Conservation (phyloP, 2,329 filamentous ascomycete genomes). For the Akanthomyces uredinophilus region DNA sequence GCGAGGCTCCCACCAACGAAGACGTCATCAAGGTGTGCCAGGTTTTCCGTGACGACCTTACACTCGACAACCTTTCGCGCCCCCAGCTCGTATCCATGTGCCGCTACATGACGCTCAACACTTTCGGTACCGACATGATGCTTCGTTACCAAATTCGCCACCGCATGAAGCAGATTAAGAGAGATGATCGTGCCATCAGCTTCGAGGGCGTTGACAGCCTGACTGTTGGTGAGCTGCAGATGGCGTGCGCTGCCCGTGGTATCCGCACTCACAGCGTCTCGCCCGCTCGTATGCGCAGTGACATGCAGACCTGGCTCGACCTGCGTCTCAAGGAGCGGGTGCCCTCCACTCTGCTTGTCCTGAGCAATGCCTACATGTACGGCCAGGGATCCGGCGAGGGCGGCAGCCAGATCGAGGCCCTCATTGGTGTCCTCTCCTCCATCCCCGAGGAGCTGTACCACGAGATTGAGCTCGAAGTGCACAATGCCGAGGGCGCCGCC, state of each 20-base stretch:
- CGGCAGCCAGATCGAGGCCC: conserved; percentile 83
- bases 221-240: conserved; percentile 89
- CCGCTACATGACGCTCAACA: conserved; percentile 96
- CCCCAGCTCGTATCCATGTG: conserved; percentile 97
- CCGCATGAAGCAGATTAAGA: conserved; percentile 98
- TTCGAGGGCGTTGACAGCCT: conserved; percentile 91
- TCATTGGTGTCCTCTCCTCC: conserved; percentile 85
- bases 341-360: conserved; percentile 89
- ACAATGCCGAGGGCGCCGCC: conserved; percentile 91
- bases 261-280: conserved; percentile 90
- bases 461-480: conserved; percentile 97
- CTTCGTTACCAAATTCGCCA: conserved; percentile 94
- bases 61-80: conserved; percentile 90
- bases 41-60: conserved; percentile 96
- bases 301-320: conserved; percentile 90
- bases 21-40: conserved; percentile 99
- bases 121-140: conserved; percentile 96
- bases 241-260: conserved; percentile 84
- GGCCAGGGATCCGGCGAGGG: conserved; percentile 84
- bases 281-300: conserved; percentile 79
- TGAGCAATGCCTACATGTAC: conserved; percentile 98
- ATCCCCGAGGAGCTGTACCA: conserved; percentile 99
- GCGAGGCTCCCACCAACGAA: conserved; percentile 78
- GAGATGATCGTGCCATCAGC: conserved; percentile 89
- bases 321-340: conserved; percentile 89